Percentiles rank a stretch among this genome's conserved stretches.
Evolutionary conservation across 257 asterid species (phyloP).

Genomic region (Echites panduratus): DNA sequence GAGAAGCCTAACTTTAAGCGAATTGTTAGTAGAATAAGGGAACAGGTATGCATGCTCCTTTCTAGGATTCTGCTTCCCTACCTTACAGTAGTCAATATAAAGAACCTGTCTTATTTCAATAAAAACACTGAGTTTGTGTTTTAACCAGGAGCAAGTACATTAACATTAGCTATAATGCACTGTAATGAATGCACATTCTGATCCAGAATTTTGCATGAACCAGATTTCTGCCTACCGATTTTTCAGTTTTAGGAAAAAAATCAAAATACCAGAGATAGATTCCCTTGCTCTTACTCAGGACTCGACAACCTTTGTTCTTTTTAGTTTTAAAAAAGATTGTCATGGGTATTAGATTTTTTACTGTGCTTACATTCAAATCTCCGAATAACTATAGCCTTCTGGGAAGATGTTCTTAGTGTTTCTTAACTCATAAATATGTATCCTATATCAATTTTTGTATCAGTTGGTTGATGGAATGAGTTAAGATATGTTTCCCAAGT

Average conservation of each 20-base stretch:
- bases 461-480: not conserved
- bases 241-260: not conserved
- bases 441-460: not conserved
- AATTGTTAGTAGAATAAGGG: slow-evolving; percentile 57
- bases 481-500: not conserved
- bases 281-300: not conserved
- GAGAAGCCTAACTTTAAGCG: slow-evolving; percentile 48
- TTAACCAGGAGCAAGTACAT: not conserved
- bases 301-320: not conserved
- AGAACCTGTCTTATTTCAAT: not conserved
- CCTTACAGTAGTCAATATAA: not conserved
- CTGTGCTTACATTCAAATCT: not conserved
- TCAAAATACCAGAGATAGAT: not conserved
- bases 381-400: not conserved
- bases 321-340: not conserved
- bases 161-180: not conserved
- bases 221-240: not conserved
- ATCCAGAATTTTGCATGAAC: not conserved
- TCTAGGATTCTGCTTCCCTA: not conserved
- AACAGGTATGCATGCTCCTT: slow-evolving; percentile 35
- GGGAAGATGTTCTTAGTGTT: not conserved
- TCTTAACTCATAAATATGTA: not conserved
- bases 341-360: not conserved
- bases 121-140: not conserved
- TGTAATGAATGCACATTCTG: not conserved